These are phyloP conservation scores for Glycine soja DNA, from an alignment of 306 rosid genomes.

Conservation along the genomic window DNA sequence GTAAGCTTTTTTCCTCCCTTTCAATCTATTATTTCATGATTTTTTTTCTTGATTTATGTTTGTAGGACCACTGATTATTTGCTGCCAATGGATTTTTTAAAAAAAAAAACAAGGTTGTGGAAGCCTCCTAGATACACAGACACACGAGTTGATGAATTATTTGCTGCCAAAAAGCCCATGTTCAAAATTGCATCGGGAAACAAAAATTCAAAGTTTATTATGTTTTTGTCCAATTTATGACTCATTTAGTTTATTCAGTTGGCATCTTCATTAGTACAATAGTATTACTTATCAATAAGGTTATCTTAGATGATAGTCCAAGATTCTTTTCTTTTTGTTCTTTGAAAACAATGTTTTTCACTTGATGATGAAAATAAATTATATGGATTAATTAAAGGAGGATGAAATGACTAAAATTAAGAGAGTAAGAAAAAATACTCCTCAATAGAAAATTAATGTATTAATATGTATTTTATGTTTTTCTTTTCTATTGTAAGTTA, in stretches of 20 bases:
- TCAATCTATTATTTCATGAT: slow-evolving; percentile 18
- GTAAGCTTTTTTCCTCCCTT: slow-evolving; percentile 45
- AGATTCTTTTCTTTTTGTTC: too few species aligned
- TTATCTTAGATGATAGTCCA: too few species aligned
- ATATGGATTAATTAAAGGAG: too few species aligned
- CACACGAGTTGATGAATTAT: slow-evolving; percentile 78
- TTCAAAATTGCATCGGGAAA: slow-evolving; percentile 58
- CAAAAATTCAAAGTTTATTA: slow-evolving; percentile 76
- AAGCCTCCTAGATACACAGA: slow-evolving; percentile 67
- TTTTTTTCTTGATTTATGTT: slow-evolving; percentile 42
- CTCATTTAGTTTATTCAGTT: background rate
- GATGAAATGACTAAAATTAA: too few species aligned
- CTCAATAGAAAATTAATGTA: too few species aligned
- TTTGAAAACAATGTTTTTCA: too few species aligned
- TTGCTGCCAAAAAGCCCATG: slow-evolving; percentile 63
- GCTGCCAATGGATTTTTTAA: slow-evolving; percentile 56
- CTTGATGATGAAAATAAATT: too few species aligned
- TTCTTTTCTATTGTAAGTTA: too few species aligned
- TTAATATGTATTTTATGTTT: too few species aligned
- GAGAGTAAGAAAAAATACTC: too few species aligned
- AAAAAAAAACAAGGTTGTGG: slow-evolving; percentile 56
- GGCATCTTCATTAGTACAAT: slow-evolving; percentile 24
- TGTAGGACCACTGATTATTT: slow-evolving; percentile 49
- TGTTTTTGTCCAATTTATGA: too few species aligned
- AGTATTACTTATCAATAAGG: too few species aligned